Percentiles rank a stretch among this genome's conserved stretches.
These are phyloP conservation scores for Tylopilus subfusipes DNA, from an alignment of 768 basidiomycete species.

Conservation along the genomic window DNA sequence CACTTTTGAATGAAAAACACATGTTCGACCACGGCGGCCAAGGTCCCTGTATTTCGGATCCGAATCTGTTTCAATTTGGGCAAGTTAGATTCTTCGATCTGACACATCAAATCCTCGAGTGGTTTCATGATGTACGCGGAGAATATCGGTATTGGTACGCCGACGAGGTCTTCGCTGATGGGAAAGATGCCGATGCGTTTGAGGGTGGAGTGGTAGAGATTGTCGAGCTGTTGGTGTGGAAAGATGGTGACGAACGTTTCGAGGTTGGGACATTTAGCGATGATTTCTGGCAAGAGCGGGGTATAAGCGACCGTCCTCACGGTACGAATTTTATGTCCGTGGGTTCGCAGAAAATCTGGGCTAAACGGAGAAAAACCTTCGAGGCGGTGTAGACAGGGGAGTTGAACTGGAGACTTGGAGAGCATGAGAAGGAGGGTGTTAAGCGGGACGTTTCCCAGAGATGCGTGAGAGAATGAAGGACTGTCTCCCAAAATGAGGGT, in stretches of 20 bases:
- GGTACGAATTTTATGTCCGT: conserved; percentile 41
- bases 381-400: conserved; percentile 41
- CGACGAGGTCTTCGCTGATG: conserved; percentile 35
- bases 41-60: conserved; percentile 39
- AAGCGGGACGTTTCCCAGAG: conserved; percentile 35
- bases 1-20: conserved; percentile 27
- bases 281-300: conserved; percentile 35
- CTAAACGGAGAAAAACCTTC: conserved; percentile 43
- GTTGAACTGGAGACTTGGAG: conserved; percentile 30
- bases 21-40: conserved; percentile 32
- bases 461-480: conserved; percentile 31
- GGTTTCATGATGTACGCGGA: conserved; percentile 39
- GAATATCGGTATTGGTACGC: conserved; percentile 38
- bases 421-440: conserved; percentile 41
- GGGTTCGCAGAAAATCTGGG: conserved; percentile 37
- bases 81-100: conserved; percentile 35
- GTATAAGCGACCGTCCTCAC: conserved; percentile 37
- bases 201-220: conserved; percentile 37
- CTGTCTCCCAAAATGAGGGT: conserved; percentile 42
- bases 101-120: conserved; percentile 37
- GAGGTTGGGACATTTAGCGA: conserved; percentile 41
- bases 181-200: conserved; percentile 44
- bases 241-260: conserved; percentile 40
- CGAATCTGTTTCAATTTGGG: conserved; percentile 37
- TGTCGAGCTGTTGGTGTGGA: conserved; percentile 33